phyloP scores from a whole-genome alignment of 352 stramenopile genomes.

The Pythium sukuiense region DNA sequence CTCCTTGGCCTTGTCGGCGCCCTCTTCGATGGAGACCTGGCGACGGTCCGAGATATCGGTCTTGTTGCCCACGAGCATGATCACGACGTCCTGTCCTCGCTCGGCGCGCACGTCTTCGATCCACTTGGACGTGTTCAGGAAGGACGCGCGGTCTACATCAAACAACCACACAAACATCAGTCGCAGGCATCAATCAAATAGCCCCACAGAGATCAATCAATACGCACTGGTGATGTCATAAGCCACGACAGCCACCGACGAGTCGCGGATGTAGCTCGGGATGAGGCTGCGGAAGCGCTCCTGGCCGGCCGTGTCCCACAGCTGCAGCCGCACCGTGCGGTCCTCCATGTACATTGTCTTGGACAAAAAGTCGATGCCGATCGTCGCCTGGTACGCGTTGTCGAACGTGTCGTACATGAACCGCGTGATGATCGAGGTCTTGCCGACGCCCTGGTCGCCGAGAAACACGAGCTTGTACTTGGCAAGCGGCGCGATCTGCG shows the following conservation, averaged over 20 bases:
- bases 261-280: slow-evolving; percentile 98
- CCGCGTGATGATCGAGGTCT: slow-evolving; percentile 99
- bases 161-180: not conserved
- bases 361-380: slow-evolving; percentile 99
- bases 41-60: slow-evolving; percentile 98
- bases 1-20: slow-evolving; percentile 96
- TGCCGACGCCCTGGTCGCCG: slow-evolving; percentile 97
- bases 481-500: slow-evolving; percentile 88
- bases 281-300: slow-evolving; percentile 96
- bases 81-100: slow-evolving; percentile 98
- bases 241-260: slow-evolving; percentile 98
- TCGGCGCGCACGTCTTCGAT: slow-evolving; percentile 98
- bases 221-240: slow-evolving; percentile 98
- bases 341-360: slow-evolving; percentile 99
- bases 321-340: slow-evolving; percentile 97
- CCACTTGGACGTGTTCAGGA: slow-evolving; percentile 99
- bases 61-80: slow-evolving; percentile 99
- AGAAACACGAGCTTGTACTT: slow-evolving; percentile 96
- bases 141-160: slow-evolving; percentile 92
- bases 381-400: slow-evolving; percentile 98
- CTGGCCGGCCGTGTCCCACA: slow-evolving; percentile 99
- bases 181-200: not conserved
- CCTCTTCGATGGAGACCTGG: slow-evolving; percentile 97
- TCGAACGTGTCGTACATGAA: slow-evolving; percentile 99
- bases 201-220: not conserved